These are phyloP conservation scores for Warburgia ugandensis DNA, from an alignment of 164 flowering plant species.

Conservation along the genomic window DNA sequence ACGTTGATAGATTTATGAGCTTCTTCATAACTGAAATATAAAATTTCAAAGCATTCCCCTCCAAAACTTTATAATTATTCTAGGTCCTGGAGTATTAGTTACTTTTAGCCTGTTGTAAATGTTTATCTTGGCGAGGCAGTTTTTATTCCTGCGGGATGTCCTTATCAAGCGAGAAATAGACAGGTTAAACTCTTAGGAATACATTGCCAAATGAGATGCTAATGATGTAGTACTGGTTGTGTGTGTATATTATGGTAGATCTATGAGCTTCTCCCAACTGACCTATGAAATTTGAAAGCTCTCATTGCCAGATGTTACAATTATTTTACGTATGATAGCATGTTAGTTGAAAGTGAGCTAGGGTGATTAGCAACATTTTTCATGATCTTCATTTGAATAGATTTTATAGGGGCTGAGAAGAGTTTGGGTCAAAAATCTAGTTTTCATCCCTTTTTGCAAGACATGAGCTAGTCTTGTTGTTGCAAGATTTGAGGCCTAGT, in stretches of 20 bases:
- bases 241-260: not conserved
- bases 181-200: slow-evolving; percentile 29
- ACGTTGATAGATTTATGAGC: not conserved
- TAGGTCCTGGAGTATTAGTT: not conserved
- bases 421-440: no score
- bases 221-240: not conserved
- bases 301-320: not conserved
- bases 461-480: no score
- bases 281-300: no score
- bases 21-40: no score
- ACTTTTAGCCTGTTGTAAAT: not conserved
- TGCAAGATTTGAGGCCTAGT: no score
- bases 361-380: no score
- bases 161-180: slow-evolving; percentile 83
- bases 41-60: no score
- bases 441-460: no score
- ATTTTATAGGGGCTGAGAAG: no score
- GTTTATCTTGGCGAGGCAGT: slow-evolving; percentile 73
- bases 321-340: not conserved
- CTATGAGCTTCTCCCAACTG: not conserved
- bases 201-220: not conserved
- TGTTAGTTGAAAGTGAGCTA: no score
- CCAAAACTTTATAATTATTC: not conserved
- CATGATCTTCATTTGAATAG: no score
- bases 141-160: slow-evolving; percentile 82